phyloP scores from a whole-genome alignment of 2,329 filamentous ascomycete genomes.

The Chaetomiaceae sp. region DNA sequence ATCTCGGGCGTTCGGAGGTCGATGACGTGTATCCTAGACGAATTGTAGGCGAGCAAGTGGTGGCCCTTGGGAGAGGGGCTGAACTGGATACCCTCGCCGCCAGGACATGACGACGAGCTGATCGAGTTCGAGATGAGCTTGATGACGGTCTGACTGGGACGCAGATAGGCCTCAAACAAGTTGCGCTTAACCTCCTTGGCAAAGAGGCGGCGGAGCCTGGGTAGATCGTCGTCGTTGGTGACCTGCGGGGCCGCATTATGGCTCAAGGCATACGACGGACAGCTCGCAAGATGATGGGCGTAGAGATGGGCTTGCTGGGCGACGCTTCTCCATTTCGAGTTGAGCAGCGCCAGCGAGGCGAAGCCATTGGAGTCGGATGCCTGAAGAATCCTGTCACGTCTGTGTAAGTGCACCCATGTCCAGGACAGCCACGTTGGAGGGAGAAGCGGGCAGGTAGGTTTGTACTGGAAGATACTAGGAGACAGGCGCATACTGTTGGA shows the following conservation, averaged over 20 bases:
- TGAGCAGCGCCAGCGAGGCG: conserved; percentile 59
- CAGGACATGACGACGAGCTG: conserved; percentile 75
- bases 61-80: conserved; percentile 69
- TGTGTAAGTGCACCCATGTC: conserved; percentile 10
- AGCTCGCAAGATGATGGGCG: conserved; percentile 54
- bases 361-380: conserved; percentile 57
- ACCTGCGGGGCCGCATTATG: conserved; percentile 33
- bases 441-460: neutral
- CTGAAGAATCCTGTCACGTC: conserved; percentile 50
- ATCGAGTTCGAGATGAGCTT: conserved; percentile 79
- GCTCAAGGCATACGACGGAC: conserved; percentile 51
- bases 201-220: conserved; percentile 58
- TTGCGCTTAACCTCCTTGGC: conserved; percentile 67
- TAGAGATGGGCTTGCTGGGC: conserved; percentile 61
- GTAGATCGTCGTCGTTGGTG: conserved; percentile 45
- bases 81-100: conserved; percentile 81
- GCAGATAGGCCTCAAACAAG: conserved; percentile 68
- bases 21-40: conserved; percentile 74
- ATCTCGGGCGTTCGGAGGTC: conserved; percentile 57
- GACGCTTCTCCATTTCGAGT: conserved; percentile 58
- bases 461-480: conserved; percentile 10
- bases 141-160: conserved; percentile 63
- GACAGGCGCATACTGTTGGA: conserved; percentile 52
- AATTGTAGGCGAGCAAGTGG: conserved; percentile 74
- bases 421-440: neutral